Conservation (phyloP, 306 rosid genomes). For the Sindora glabra region DNA sequence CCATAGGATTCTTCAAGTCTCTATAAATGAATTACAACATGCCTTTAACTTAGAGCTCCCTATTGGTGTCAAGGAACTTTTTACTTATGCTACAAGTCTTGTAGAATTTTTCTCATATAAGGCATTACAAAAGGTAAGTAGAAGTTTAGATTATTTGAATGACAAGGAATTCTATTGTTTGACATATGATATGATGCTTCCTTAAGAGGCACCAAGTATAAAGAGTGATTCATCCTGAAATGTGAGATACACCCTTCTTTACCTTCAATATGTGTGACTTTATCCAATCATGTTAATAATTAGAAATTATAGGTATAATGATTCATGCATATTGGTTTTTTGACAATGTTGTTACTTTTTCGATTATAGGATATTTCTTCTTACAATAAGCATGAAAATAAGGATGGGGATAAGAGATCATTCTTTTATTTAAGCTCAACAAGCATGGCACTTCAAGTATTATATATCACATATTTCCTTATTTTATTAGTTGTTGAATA, state of each 20-base stretch:
- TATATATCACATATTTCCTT: neutral
- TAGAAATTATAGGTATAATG: neutral
- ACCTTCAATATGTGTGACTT: neutral
- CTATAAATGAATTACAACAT: conserved; percentile 58
- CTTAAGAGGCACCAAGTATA: conserved; percentile 79
- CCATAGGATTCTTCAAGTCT: conserved; percentile 57
- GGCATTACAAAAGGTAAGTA: conserved; percentile 38
- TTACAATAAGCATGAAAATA: conserved; percentile 28
- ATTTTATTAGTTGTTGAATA: neutral
- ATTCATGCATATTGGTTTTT: neutral
- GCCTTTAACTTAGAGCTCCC: conserved; percentile 64
- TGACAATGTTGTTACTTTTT: conserved; percentile 9
- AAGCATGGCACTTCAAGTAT: conserved; percentile 79
- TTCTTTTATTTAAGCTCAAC: conserved; percentile 78
- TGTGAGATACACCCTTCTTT: conserved; percentile 32
- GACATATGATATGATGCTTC: conserved; percentile 88
- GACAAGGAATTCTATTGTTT: conserved; percentile 56
- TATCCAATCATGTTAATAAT: neutral
- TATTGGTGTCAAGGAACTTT: conserved; percentile 42
- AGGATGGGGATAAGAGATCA: conserved; percentile 65
- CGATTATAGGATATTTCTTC: conserved; percentile 47
- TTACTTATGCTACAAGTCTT: conserved; percentile 60
- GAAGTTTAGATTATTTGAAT: conserved; percentile 42
- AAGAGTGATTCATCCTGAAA: conserved; percentile 26
- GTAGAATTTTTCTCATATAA: conserved; percentile 70